Conservation (phyloP, 1,284 basidiomycete species). For the Apiotrichum akiyoshidainum region DNA sequence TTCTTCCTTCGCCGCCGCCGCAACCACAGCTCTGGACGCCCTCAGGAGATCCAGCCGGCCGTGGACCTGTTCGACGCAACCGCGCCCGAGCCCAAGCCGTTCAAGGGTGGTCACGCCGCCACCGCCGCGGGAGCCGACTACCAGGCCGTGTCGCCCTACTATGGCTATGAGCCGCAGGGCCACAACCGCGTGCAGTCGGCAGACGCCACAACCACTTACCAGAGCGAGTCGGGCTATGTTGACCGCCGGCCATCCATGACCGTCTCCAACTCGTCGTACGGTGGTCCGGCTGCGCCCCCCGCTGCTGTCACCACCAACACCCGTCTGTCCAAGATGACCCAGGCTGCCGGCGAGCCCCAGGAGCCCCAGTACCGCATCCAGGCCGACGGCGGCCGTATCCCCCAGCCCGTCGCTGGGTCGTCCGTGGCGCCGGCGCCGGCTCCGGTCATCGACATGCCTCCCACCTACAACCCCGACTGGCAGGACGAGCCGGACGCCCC, state of each 20-base stretch:
- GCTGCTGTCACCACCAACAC: too few species aligned
- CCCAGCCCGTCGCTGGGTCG: neutral
- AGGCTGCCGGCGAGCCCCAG: neutral
- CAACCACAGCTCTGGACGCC: neutral
- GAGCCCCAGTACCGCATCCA: neutral
- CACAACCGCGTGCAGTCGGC: too few species aligned
- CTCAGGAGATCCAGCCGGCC: neutral
- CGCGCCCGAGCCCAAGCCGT: neutral
- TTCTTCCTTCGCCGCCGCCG: neutral
- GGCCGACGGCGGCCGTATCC: neutral
- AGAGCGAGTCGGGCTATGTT: too few species aligned
- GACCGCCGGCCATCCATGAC: too few species aligned
- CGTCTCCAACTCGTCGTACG: too few species aligned
- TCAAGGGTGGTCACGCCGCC: neutral
- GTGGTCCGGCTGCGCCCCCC: too few species aligned
- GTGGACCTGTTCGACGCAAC: neutral
- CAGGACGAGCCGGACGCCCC: neutral
- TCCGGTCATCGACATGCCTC: neutral
- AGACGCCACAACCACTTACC: too few species aligned
- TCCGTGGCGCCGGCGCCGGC: neutral
- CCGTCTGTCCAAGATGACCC: neutral
- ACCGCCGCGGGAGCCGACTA: neutral
- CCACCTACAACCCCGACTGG: neutral
- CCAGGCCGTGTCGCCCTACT: neutral
- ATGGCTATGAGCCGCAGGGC: neutral